phyloP scores from a whole-genome alignment of 306 rosid species.

The Malus fusca region DNA sequence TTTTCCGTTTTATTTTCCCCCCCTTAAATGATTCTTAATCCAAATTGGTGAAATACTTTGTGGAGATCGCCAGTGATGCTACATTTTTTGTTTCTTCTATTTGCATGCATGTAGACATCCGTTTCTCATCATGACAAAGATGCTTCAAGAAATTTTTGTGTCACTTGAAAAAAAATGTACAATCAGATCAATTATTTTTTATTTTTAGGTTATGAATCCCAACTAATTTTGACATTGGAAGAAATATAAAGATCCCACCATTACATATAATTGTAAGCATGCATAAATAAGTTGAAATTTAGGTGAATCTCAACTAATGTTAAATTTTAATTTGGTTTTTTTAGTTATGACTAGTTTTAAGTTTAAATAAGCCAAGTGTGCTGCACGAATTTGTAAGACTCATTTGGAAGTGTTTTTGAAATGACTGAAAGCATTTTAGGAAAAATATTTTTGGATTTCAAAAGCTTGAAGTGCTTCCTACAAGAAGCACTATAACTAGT shows the following conservation, averaged over 20 bases:
- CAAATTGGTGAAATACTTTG: background rate
- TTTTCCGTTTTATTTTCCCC: background rate
- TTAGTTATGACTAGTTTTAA: too few relatives aligned
- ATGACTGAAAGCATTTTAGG: too few relatives aligned
- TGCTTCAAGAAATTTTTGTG: background rate
- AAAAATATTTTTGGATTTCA: too few relatives aligned
- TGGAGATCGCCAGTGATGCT: conserved; percentile 5
- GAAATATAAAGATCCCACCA: background rate
- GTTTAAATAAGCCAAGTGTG: too few relatives aligned
- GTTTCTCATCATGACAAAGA: background rate
- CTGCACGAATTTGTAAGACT: too few relatives aligned
- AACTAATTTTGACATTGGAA: background rate
- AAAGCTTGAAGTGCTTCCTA: too few relatives aligned
- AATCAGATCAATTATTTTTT: background rate
- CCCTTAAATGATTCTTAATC: background rate
- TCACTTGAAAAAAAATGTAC: background rate
- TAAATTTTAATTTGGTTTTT: too few relatives aligned
- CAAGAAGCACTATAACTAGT: too few relatives aligned
- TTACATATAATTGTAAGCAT: too few relatives aligned
- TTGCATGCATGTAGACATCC: background rate
- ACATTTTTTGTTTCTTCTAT: background rate
- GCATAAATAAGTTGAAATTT: too few relatives aligned
- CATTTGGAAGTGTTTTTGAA: too few relatives aligned
- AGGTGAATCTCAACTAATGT: too few relatives aligned
- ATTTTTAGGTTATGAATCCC: background rate